Evolutionary conservation across 2,329 filamentous ascomycete species (phyloP), one percentile per base, ranked within the genome.

Genomic region (Ascochyta pisi): DNA sequence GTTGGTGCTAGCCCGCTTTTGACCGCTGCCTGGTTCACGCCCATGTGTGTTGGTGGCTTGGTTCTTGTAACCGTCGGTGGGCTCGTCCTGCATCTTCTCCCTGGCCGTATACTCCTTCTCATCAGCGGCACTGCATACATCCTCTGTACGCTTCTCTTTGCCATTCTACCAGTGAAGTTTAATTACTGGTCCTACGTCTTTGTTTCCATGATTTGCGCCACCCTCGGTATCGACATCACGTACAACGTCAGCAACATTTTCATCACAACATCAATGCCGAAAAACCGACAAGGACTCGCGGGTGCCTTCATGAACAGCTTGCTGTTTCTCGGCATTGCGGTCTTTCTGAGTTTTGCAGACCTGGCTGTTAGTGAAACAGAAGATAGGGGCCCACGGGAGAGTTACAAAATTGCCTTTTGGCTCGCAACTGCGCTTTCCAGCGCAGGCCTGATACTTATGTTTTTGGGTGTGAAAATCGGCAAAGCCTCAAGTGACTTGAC

Each of bases 141-240:
- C 16, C 42, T 74, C 2, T 65, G 57, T 13, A 62, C 64, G 0
- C 62, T 77, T 1, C 67, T 77, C 16, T 75, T 77, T 49, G 69
- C 71, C 26, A 66, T 76, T 24, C 40, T 77, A 0, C 71, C 37
- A 57, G 76, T 54, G 2, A 37, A 67, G 8, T 69, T 71, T 55
- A 71, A 67, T 35, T 75, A 73, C 0, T 77, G 75, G 74, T 70
- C 69, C 1, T 77, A 73, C 58, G 64, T 76, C 40, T 76, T 76
- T 50, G 70, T 73, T 7, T 62, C 75, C 1, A 82, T 81, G 78
- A 75, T 83, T 3, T 74, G 71, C 50, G 69, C 71, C n/a, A 75
- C 74, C 3, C 61, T 74, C 10, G 74, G 73, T 2, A 67, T 76
- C 34, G 73, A 76, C 45, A 64, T 76, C 19, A 75, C 73, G 3